These are phyloP conservation scores for Ceratocystis harringtonii DNA, from an alignment of 2,329 filamentous ascomycete genomes.

Conservation along the genomic window DNA sequence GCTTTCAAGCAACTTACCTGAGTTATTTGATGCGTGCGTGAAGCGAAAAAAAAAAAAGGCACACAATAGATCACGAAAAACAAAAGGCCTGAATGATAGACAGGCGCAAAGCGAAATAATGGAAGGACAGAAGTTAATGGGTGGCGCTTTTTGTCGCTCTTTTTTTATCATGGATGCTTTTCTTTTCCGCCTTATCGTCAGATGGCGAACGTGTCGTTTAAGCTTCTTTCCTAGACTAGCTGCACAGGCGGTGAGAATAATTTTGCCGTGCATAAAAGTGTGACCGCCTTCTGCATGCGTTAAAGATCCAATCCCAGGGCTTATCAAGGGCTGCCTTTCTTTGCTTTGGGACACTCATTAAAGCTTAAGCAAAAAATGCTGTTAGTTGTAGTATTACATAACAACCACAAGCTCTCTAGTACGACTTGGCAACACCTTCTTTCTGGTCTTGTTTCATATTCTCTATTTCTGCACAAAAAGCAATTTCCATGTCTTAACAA, in stretches of 20 bases:
- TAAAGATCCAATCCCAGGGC: background rate
- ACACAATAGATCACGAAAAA: background rate
- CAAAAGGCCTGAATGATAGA: background rate
- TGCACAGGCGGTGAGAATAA: background rate
- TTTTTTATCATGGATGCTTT: background rate
- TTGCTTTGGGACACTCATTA: background rate
- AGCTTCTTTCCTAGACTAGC: conserved; percentile 2
- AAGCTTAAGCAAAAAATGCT: background rate
- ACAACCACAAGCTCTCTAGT: too few relatives aligned
- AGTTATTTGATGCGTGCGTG: background rate
- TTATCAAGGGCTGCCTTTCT: background rate
- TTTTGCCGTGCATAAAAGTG: background rate
- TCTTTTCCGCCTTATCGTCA: background rate
- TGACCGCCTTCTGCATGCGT: background rate
- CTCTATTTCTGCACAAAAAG: background rate
- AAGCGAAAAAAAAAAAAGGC: background rate
- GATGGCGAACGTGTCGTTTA: conserved; percentile 17
- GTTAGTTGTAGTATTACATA: too few relatives aligned
- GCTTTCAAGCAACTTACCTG: background rate
- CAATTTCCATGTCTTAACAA: background rate
- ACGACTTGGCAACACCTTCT: too few relatives aligned
- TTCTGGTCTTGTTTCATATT: background rate
- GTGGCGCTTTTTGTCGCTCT: background rate
- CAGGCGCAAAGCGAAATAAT: background rate
- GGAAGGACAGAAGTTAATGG: background rate